Conservation (phyloP, 2,329 filamentous ascomycete genomes). For the Neoarthrinium moseri region DNA sequence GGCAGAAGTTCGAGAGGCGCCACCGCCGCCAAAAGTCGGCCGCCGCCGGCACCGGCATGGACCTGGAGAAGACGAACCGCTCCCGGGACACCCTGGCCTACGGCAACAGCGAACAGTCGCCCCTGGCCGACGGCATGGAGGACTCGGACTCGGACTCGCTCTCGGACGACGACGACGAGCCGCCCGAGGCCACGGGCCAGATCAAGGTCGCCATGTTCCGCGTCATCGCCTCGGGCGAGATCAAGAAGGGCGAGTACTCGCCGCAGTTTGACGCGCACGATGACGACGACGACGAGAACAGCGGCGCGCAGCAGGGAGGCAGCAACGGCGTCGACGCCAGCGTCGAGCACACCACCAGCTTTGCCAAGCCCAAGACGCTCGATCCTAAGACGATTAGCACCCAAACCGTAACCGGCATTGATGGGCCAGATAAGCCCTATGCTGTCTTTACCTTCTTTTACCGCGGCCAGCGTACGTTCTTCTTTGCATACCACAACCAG, state of each 20-base stretch:
- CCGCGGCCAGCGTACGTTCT: constrained; percentile 79
- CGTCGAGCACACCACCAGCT: constrained; percentile 95
- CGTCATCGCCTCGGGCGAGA: constrained; percentile 91
- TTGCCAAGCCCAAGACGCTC: constrained; percentile 92
- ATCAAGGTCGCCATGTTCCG: constrained; percentile 98
- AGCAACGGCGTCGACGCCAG: constrained; percentile 71
- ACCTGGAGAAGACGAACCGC: constrained; percentile 33
- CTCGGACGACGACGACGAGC: constrained; percentile 74
- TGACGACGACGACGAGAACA: constrained; percentile 76
- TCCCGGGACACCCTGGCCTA: constrained; percentile 70
- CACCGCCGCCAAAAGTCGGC: constrained; percentile 61
- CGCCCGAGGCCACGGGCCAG: constrained; percentile 91
- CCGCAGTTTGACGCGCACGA: constrained; percentile 97
- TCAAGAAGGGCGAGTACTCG: constrained; percentile 97
- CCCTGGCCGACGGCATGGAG: constrained; percentile 66
- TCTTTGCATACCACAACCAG: background rate
- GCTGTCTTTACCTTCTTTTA: constrained; percentile 98
- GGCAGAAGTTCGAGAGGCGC: constrained; percentile 73
- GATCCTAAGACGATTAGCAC: constrained; percentile 98
- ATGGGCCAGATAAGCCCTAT: constrained; percentile 93
- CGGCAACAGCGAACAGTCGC: constrained; percentile 71
- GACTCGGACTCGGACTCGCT: constrained; percentile 75
- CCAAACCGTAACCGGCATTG: constrained; percentile 97
- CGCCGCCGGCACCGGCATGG: constrained; percentile 33
- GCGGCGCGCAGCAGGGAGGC: constrained; percentile 46